Evolutionary conservation across 441 rosid genomes (phyloP), one percentile per base, ranked within the genome.

Genomic region (Mallotus japonicus): DNA sequence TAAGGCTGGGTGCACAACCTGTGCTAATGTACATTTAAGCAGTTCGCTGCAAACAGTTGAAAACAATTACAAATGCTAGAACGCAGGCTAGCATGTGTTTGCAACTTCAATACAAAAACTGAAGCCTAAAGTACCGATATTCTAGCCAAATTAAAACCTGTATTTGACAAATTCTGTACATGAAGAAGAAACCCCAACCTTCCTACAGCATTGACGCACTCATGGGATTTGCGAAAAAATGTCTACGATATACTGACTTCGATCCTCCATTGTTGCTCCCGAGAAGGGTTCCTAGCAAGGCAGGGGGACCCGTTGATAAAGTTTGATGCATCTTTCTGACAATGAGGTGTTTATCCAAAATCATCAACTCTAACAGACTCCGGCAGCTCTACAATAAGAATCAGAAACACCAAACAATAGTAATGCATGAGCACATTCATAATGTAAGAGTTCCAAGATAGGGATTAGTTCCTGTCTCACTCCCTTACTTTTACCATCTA

Each of bases 161-260:
- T 5, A 71, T 15, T 24, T 28, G 28, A 14, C 62, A 14, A 6
- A 59, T 16, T 24, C 69, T 8, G 13, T 13, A 60, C 28, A 24
- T 16, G 64, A 46, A 12, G 53, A 42, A 56, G 55, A 37, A 37
- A 5, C 56, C 44, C 10, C 8, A 9, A 65, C 55, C 19, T 53
- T 37, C 42, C 71, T 80, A 87, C 62, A 85, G 77, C n/a, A 81
- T 57, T 20, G 75, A 76, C 7, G 83, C 73, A 32, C 88, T 82
- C 73, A 51, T 75, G 47, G 95, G 90, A 83, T 85, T 90, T 50
- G 94, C 95, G 62, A 95, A 95, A 71, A 82, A 85, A 86, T 95
- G 99, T 59, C 80, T 78, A 3, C 88, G 83, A 80, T 83, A 87
- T 61, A 81, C 80, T 20, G 84, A 81, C 72, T 84, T 80, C 10